phyloP scores from a whole-genome alignment of 257 asterid genomes.

The Nicotiana noctiflora region DNA sequence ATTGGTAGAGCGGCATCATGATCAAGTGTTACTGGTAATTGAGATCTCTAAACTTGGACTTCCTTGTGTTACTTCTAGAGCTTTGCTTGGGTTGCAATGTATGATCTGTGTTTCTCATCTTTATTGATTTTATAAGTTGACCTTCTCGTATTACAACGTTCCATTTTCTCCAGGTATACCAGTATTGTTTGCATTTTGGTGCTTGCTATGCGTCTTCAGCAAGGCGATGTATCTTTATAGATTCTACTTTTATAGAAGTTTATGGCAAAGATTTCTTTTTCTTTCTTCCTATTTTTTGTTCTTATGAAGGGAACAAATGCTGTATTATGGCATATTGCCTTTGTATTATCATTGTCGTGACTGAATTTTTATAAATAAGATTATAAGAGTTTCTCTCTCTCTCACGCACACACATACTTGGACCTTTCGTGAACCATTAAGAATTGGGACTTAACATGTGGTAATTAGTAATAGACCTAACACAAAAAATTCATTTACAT shows the following conservation, averaged over 20 bases:
- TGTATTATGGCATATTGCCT: slow-evolving; percentile 16
- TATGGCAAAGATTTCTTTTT: neutral
- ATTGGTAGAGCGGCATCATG: neutral
- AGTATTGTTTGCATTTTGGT: neutral
- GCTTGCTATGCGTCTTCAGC: neutral
- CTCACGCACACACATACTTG: neutral
- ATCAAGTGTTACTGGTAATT: neutral
- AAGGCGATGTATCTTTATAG: neutral
- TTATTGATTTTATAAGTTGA: neutral
- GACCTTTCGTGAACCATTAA: neutral
- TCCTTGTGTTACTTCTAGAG: too few species aligned
- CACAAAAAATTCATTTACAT: neutral
- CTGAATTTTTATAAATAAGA: slow-evolving; percentile 15
- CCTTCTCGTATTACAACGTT: neutral
- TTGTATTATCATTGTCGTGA: slow-evolving; percentile 6
- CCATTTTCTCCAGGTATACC: neutral
- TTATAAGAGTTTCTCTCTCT: neutral
- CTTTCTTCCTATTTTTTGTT: neutral
- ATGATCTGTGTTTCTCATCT: neutral
- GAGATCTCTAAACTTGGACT: neutral
- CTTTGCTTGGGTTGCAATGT: neutral
- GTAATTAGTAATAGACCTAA: neutral
- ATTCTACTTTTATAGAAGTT: neutral
- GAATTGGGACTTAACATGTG: neutral
- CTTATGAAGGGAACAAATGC: neutral